A percentile compares a stretch with the other conserved stretches of the same genome.
Evolutionary conservation across 257 asterid species (phyloP).

Genomic region (Solanum paucissectum): DNA sequence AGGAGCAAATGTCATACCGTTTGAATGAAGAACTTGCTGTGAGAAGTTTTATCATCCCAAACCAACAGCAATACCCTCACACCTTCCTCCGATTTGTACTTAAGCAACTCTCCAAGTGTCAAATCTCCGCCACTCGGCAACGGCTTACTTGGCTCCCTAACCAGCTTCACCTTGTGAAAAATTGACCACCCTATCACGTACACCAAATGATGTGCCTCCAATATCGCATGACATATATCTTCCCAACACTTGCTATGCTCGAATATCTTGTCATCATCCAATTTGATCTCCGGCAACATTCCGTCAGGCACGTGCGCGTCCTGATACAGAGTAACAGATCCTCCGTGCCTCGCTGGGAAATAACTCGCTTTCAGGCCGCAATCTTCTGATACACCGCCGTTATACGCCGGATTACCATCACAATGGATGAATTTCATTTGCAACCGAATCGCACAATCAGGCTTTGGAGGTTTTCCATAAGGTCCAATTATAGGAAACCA

Average conservation of each 20-base stretch:
- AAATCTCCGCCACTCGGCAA: constrained; percentile 80
- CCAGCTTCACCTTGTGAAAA: constrained; percentile 56
- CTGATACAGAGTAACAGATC: constrained; percentile 58
- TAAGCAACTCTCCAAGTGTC: constrained; percentile 76
- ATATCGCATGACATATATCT: constrained; percentile 64
- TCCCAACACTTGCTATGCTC: constrained; percentile 66
- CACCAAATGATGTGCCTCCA: constrained; percentile 72
- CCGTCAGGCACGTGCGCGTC: constrained; percentile 72
- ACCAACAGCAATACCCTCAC: constrained; percentile 85
- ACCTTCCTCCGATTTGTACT: constrained; percentile 91
- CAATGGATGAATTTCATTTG: constrained; percentile 54
- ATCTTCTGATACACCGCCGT: constrained; percentile 30
- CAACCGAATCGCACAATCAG: constrained; percentile 50
- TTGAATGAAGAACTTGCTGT: constrained; percentile 62
- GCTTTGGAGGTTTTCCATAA: constrained; percentile 58
- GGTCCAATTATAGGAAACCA: constrained; percentile 75
- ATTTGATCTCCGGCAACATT: constrained; percentile 45
- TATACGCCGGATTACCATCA: constrained; percentile 26
- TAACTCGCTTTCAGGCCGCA: constrained; percentile 52
- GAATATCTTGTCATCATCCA: constrained; percentile 28
- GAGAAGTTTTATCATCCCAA: constrained; percentile 98
- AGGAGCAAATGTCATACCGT: constrained; percentile 31
- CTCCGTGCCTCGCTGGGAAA: constrained; percentile 71
- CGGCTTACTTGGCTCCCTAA: constrained; percentile 60
- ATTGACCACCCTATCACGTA: constrained; percentile 75